Base-by-base conservation (phyloP, 2,329 filamentous ascomycete genomes). In the Epichloe coenophiala region DNA sequence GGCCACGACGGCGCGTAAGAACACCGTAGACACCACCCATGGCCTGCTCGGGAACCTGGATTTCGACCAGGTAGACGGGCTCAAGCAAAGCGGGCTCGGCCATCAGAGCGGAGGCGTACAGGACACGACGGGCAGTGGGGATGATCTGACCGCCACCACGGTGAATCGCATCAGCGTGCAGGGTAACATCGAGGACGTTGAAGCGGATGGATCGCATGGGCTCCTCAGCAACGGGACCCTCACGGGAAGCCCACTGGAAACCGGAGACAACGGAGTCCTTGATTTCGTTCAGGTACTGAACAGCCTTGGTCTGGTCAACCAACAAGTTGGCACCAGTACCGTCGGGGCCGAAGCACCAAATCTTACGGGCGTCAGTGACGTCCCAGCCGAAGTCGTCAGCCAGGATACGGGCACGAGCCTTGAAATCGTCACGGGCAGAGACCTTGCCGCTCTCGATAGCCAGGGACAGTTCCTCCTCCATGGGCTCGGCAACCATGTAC, bases 11-110 rank as follows among this genome's bases (percentile, higher is more conserved):
- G 68, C 90, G 86, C 75, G 90, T 96, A 65, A 98, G 87, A 69
- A 96, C 90, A 85, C 90, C 87, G 77, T 98, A 98, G 74, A 98
- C 95, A 82, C 93, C 93, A 81, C 93, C 93, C 93, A 98, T 97
- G 70, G 93, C 91, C 68, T 84, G 78, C 81, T 98, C 93, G 66
- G 91, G 91, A 57, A 98, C 93, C 79, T 96, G 90, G 73, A 98
- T 98, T 75, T 98, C 93, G 72, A 95, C 89, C 71, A 96, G 79
- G 86, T 94, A 98, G 75, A 98, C 87, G 68, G 93, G 93, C 82
- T 98, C 93, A 64, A 89, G 84, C 57, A 98, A 83, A 73, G 81
- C 83, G 60, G 93, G 93, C 62, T 95, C 82, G 65, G 93, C 90
- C 63, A 98, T 81, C 60, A 98, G 86, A 60, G 88, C 75, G 61